Base-by-base conservation (phyloP, 805 yeast species). In the Kurtzmaniella fragi region DNA sequence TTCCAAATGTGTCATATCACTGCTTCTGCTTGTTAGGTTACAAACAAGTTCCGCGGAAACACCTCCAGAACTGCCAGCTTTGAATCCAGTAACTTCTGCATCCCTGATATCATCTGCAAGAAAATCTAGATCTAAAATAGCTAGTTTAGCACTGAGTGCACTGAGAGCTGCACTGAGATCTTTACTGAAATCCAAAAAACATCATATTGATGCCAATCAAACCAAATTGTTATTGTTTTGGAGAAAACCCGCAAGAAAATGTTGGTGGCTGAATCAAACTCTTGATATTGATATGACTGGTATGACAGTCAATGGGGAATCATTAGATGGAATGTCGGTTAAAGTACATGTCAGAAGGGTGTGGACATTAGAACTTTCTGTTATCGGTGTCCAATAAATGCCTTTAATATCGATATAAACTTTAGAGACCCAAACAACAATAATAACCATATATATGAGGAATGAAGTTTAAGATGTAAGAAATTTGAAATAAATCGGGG, bases 231-330 rank as follows among this genome's bases (percentile, higher is more conserved):
- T 93, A 28, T 65, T 93, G 38, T 93, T 93, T 56, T 93, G 99
- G 98, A 76, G 95, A 46, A 93, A 93, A 57, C 99, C 99, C 1
- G 99, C 99, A 2, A 76, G 98, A 55, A 93, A 93, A 57, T 93
- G 99, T 65, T 93, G 99, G 99, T 93, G 99, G 99, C 74, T 86
- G 5, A 78, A 80, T 56, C 77, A 78, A 32, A 67, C 61, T 23
- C 61, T 77, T 15, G 80, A 77, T 6, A 57, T 77, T 16, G 61
- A 61, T 28, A 46, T 75, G 4, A 44, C 56, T 48, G 52, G 47
- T 17, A 54, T 42, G 49, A 37, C 31, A 37, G 8, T 34, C 31
- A 20, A 31, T 38, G 16, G 52, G 27, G 32, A 44, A 31, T 26
- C 4, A 33, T 64, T 64, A 42, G 62, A 53, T 15, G 57, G 68